Evolutionary conservation across 805 yeast species (phyloP), one percentile per base, ranked within the genome.

Genomic region (Yarrowia osloensis): DNA sequence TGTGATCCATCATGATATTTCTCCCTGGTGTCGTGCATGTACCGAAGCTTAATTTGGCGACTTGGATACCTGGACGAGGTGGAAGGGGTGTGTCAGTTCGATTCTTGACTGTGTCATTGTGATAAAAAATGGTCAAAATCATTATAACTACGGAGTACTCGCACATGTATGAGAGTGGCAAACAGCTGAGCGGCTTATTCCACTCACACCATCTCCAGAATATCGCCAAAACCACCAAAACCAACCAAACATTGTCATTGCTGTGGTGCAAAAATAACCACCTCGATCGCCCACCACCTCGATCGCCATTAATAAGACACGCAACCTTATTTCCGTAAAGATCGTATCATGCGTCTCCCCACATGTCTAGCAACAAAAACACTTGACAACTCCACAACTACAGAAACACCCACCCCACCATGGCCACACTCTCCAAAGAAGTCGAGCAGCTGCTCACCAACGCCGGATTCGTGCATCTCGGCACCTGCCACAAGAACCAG

Each of bases 401-500:
- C 19, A 17, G 19, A 21, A 8, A 11, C 21, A 17, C 24, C 21
- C 22, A 35, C 24, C 17, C 47, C 26, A n/a, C 62, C 39, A 61
- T 61, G 66, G 44, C 66, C n/a, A 31, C 40, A 2, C 24, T 61
- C 0, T n/a, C 54, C 17, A 61, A 61, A 31, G 54, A 61, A 61
- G 66, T 46, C 21, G 52, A 35, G 40, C 40, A 33, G 39, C 44
- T 61, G 31, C 54, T 61, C 21, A 33, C 39, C 17, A 55, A 46
- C 40, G 67, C 47, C 22, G 62, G 54, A 22, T 46, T 81, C 75
- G 85, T 93, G 44, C 98, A 93, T 76, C 81, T 93, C 55, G 98
- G 94, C 2, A 94, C 98, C 1, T 85, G 91, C 68, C 79, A 81
- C 63, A 83, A 90, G 50, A 82, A 88, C 71, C 77, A 85, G 52